A percentile compares a stretch with the other conserved stretches of the same genome.
These are phyloP conservation scores for Colletotrichum sojae DNA, from an alignment of 2,329 filamentous ascomycete genomes.

Conservation along the genomic window DNA sequence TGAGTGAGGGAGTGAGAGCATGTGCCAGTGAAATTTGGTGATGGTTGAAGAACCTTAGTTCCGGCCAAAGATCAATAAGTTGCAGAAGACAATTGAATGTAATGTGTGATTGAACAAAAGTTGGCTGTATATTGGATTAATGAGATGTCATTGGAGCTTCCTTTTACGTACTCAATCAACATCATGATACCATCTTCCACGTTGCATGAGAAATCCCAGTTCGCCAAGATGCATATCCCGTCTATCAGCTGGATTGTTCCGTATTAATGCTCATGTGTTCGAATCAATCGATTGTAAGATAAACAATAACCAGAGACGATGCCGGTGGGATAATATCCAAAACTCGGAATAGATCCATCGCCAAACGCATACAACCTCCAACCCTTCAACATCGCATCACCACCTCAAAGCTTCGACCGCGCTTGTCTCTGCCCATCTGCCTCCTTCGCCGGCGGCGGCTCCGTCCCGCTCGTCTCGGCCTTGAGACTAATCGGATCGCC, in stretches of 20 bases:
- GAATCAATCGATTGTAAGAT: neutral
- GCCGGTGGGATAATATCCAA: neutral
- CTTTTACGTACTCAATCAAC: neutral
- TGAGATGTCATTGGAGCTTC: neutral
- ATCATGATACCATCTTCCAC: neutral
- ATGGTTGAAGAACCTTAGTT: too few species aligned
- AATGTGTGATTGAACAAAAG: neutral
- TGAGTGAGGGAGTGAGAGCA: neutral
- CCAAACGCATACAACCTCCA: neutral
- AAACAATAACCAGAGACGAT: neutral
- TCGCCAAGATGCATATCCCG: neutral
- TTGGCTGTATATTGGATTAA: neutral
- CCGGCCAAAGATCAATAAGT: neutral
- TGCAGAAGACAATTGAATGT: too few species aligned
- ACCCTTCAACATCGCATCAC: neutral
- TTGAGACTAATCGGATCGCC: constrained; percentile 57
- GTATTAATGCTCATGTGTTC: neutral
- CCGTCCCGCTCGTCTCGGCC: constrained; percentile 51
- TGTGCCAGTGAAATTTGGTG: too few species aligned
- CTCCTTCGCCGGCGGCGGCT: constrained; percentile 44
- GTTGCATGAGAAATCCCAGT: neutral
- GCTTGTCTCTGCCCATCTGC: constrained; percentile 44
- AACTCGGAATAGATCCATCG: neutral
- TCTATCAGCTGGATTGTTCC: neutral
- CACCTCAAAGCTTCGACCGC: constrained; percentile 34